These are phyloP conservation scores for Candida tunisiensis DNA, from an alignment of 1,139 yeast species.

Conservation along the genomic window DNA sequence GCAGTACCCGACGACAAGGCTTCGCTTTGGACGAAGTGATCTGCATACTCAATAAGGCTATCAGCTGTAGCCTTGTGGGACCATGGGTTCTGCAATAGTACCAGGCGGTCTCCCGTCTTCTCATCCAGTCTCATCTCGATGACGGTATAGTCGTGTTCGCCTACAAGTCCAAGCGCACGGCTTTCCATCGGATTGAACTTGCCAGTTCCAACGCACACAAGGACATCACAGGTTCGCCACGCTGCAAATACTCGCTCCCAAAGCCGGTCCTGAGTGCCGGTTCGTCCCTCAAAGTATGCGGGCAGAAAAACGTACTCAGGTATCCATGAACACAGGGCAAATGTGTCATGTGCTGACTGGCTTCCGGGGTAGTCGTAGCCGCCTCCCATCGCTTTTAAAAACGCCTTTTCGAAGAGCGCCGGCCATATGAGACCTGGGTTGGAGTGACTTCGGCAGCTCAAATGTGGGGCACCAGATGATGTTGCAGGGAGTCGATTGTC, in stretches of 20 bases:
- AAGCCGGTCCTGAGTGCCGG: constrained; percentile 13
- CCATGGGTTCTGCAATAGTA: constrained; percentile 44
- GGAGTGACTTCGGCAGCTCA: constrained; percentile 10
- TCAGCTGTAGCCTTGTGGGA: constrained; percentile 8
- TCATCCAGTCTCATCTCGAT: constrained; percentile 18
- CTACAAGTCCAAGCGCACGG: constrained; percentile 23
- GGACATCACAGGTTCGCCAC: constrained; percentile 21
- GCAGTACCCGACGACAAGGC: constrained; percentile 6
- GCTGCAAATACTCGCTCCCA: constrained; percentile 20
- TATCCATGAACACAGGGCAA: constrained; percentile 49
- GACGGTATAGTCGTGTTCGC: constrained; percentile 59
- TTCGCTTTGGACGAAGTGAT: no score
- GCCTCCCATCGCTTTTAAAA: constrained; percentile 43
- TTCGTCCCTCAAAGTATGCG: constrained; percentile 10
- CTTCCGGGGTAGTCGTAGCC: constrained; percentile 62
- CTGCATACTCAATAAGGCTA: no score
- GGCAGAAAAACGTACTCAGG: constrained; percentile 41
- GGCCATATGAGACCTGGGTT: constrained; percentile 39
- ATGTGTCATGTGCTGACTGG: constrained; percentile 64
- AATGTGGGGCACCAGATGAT: constrained; percentile 5
- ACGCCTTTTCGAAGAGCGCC: constrained; percentile 63
- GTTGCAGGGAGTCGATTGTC: constrained; percentile 28
- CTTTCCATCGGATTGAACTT: constrained; percentile 25
- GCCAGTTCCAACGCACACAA: constrained; percentile 61
- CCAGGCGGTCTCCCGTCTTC: constrained; percentile 5